phyloP scores from a whole-genome alignment of 2,329 filamentous ascomycete genomes.

The Verticillium nonalfalfae region DNA sequence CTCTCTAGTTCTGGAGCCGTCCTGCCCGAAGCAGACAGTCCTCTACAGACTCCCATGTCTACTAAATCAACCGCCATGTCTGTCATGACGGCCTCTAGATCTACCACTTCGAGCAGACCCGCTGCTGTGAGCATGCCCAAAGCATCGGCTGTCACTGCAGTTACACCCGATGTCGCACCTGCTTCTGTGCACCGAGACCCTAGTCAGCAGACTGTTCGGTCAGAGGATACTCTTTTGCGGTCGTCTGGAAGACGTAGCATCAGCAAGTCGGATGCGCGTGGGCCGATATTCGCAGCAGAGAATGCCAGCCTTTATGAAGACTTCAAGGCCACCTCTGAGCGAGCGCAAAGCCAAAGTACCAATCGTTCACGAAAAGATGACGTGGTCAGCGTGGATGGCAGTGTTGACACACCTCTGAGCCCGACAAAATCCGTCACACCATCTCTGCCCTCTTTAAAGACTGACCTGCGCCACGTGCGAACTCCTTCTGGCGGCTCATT shows the following conservation, averaged over 20 bases:
- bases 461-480: slow-evolving; percentile 20
- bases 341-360: slow-evolving; percentile 9
- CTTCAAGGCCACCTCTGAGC: background rate
- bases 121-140: slow-evolving; percentile 35
- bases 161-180: slow-evolving; percentile 40
- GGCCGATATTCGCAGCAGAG: slow-evolving; percentile 26
- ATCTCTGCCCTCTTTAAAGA: slow-evolving; percentile 26
- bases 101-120: slow-evolving; percentile 29
- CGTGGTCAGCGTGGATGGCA: slow-evolving; percentile 36
- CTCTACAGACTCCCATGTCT: slow-evolving; percentile 31
- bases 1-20: slow-evolving; percentile 27
- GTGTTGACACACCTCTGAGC: slow-evolving; percentile 35
- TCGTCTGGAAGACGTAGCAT: slow-evolving; percentile 32
- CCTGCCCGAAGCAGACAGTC: slow-evolving; percentile 28
- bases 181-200: slow-evolving; percentile 43
- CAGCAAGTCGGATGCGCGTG: slow-evolving; percentile 33
- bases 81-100: slow-evolving; percentile 38
- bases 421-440: slow-evolving; percentile 29
- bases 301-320: slow-evolving; percentile 31
- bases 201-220: slow-evolving; percentile 31
- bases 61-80: slow-evolving; percentile 43
- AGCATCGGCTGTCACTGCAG: slow-evolving; percentile 31
- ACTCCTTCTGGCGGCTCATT: slow-evolving; percentile 27
- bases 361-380: slow-evolving; percentile 33
- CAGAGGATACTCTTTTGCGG: slow-evolving; percentile 36